phyloP scores from a whole-genome alignment of 768 basidiomycete species.

The Xanthoconium purpureum region DNA sequence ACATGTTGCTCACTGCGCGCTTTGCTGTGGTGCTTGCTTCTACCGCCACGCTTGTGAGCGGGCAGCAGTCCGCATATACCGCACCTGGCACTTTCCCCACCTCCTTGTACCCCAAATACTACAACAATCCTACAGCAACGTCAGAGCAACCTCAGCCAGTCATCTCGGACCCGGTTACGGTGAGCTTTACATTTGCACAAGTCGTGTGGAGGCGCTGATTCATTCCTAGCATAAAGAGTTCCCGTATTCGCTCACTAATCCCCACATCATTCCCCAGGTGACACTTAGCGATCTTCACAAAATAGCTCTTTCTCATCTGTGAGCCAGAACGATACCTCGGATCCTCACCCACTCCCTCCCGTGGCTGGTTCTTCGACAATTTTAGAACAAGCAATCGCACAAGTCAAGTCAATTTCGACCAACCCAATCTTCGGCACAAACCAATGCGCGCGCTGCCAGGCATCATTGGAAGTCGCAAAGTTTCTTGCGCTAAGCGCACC shows the following conservation, averaged over 20 bases:
- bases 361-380: slow-evolving; percentile 45
- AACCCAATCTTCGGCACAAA: slow-evolving; percentile 53
- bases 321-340: slow-evolving; percentile 50
- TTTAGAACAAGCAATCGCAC: slow-evolving; percentile 50
- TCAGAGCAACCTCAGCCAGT: slow-evolving; percentile 74
- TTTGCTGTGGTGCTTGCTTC: slow-evolving; percentile 6
- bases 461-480: slow-evolving; percentile 59
- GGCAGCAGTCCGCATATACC: slow-evolving; percentile 38
- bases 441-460: slow-evolving; percentile 58
- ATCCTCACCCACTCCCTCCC: slow-evolving; percentile 67
- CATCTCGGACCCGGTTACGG: slow-evolving; percentile 68
- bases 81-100: slow-evolving; percentile 66
- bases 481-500: slow-evolving; percentile 65
- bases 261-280: slow-evolving; percentile 53
- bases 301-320: not conserved
- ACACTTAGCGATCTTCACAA: not conserved
- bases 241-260: slow-evolving; percentile 60
- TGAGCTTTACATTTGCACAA: slow-evolving; percentile 23
- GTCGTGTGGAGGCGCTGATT: not conserved
- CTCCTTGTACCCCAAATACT: slow-evolving; percentile 60
- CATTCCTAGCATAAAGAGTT: slow-evolving; percentile 51
- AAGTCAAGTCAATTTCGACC: slow-evolving; percentile 52
- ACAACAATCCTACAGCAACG: slow-evolving; percentile 71
- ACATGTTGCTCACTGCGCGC: slow-evolving; percentile 11
- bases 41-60: slow-evolving; percentile 3